A percentile compares a stretch with the other conserved stretches of the same genome.
Conservation (phyloP, 2,329 filamentous ascomycete genomes). For the Diaporthe citriasiana region DNA sequence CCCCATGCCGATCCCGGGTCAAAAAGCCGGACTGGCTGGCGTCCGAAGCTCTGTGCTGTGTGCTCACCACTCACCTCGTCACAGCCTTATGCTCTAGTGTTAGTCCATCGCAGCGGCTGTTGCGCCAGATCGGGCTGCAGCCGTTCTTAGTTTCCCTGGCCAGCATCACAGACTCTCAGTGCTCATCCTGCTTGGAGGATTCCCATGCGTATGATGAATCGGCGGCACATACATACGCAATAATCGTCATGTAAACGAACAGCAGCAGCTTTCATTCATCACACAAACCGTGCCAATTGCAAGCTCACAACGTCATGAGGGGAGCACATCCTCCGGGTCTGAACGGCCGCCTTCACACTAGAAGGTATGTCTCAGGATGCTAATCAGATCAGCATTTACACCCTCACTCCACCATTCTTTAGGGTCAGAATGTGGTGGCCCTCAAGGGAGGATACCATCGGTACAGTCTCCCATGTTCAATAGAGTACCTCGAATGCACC, state of each 20-base stretch:
- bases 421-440: not conserved
- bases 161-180: not conserved
- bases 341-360: not conserved
- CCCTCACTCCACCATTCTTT: not conserved
- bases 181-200: not conserved
- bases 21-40: not conserved
- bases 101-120: not conserved
- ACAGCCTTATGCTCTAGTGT: not conserved
- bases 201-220: not conserved
- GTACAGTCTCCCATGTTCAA: not conserved
- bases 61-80: not conserved
- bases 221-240: not conserved
- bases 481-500: not conserved
- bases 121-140: conserved; percentile 6
- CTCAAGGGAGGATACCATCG: not conserved
- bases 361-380: not conserved
- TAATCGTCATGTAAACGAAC: not conserved
- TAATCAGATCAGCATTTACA: not conserved
- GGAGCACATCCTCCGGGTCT: not conserved
- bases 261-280: not conserved
- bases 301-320: not conserved
- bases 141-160: not conserved
- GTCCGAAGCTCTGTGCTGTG: not conserved
- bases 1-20: conserved; percentile 16
- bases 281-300: not conserved